Percentiles rank a stretch among this genome's conserved stretches.
Evolutionary conservation across 2,329 filamentous ascomycete genomes (phyloP).

Genomic region (Podosphaera leucotricha): DNA sequence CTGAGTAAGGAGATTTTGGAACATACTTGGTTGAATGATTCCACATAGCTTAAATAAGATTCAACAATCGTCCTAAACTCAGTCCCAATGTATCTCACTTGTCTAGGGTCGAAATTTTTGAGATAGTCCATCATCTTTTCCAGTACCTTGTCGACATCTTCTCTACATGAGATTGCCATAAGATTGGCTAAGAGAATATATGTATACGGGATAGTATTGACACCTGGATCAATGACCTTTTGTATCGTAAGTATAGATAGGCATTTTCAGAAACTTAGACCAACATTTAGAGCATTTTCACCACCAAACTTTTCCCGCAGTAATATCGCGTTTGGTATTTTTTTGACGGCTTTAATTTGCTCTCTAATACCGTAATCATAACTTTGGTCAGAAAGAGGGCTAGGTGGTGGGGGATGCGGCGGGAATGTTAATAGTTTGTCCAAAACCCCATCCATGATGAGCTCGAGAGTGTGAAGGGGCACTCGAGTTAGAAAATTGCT

Average conservation of each 20-base stretch:
- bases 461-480: background rate
- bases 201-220: constrained; percentile 35
- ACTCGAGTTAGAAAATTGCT: too few relatives aligned
- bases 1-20: background rate
- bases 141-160: constrained; percentile 20
- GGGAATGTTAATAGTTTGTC: constrained; percentile 19
- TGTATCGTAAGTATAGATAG: constrained; percentile 3
- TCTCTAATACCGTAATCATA: constrained; percentile 21
- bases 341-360: constrained; percentile 18
- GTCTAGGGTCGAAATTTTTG: constrained; percentile 25
- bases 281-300: constrained; percentile 18
- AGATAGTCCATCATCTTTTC: constrained; percentile 20
- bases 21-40: constrained; percentile 8
- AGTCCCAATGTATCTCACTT: constrained; percentile 28
- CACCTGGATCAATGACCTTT: constrained; percentile 23
- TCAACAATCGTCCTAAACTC: constrained; percentile 23
- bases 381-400: constrained; percentile 16
- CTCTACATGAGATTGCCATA: constrained; percentile 16
- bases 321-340: constrained; percentile 16
- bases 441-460: constrained; percentile 16
- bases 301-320: constrained; percentile 15
- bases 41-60: constrained; percentile 11
- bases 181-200: constrained; percentile 27
- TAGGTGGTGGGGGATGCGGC: constrained; percentile 16
- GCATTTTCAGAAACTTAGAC: constrained; percentile 1